A percentile compares a stretch with the other conserved stretches of the same genome.
phyloP scores from a whole-genome alignment of 2,329 filamentous ascomycete genomes.

The Alternaria arborescens region DNA sequence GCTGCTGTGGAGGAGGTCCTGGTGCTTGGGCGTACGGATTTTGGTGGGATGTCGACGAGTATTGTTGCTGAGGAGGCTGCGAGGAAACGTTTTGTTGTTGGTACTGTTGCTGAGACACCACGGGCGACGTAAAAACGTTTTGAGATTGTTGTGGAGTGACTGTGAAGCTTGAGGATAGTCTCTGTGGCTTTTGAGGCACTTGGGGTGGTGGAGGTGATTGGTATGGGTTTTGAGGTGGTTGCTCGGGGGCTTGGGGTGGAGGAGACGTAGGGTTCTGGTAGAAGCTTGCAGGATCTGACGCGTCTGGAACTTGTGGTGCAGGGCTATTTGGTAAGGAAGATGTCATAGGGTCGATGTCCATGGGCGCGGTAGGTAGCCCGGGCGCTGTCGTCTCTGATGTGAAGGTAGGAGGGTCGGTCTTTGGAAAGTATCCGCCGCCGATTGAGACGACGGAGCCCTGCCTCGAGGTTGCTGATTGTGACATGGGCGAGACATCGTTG shows the following conservation, averaged over 20 bases:
- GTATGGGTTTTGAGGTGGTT: conserved; percentile 34
- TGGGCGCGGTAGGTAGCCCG: conserved; percentile 48
- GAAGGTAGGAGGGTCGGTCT: conserved; percentile 56
- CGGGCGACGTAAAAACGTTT: conserved; percentile 2
- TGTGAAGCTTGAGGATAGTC: conserved; percentile 16
- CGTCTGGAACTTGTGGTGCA: conserved; percentile 33
- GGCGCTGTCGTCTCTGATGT: conserved; percentile 50
- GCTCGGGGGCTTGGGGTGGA: conserved; percentile 40
- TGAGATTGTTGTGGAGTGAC: background rate
- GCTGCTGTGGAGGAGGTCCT: conserved; percentile 20
- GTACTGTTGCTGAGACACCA: conserved; percentile 1
- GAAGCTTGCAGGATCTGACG: conserved; percentile 41
- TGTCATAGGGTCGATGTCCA: conserved; percentile 39
- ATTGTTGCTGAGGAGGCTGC: conserved; percentile 20
- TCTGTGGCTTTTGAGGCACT: conserved; percentile 17
- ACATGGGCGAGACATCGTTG: conserved; percentile 63
- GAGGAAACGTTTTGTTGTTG: conserved; percentile 11
- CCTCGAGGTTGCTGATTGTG: conserved; percentile 54
- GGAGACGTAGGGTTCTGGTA: conserved; percentile 50
- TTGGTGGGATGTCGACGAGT: conserved; percentile 22
- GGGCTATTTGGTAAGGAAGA: conserved; percentile 31
- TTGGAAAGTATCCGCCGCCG: conserved; percentile 67
- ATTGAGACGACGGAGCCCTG: conserved; percentile 56
- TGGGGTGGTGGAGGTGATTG: conserved; percentile 20
- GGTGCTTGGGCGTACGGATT: conserved; percentile 33